Evolutionary conservation across 208 protist species (phyloP), one percentile per base, ranked within the genome.

Genomic region (Herpetomonas tarakana): DNA sequence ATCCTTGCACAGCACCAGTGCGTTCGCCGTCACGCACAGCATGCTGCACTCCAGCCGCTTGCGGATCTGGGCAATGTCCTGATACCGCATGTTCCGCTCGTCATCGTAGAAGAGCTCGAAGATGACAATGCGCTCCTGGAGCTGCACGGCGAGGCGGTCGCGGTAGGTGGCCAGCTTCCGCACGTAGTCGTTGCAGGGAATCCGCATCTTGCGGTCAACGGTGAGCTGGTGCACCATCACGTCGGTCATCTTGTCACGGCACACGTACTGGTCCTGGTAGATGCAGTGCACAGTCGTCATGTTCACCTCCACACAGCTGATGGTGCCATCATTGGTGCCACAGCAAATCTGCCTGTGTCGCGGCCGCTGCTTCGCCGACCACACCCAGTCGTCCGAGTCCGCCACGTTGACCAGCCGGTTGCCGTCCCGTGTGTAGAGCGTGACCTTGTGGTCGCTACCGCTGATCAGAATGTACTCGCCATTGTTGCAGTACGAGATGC

Each of bases 251-350:
- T 83, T 81, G 19, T 98, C 95, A 30, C 97, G 85, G 63, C 83
- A 97, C 11, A 98, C 94, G 76, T 98, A 99, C 57, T 96, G 86
- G 64, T 98, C 94, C 45, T 89, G 62, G 67, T 98, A 98, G 52
- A 98, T 86, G 65, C 92, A 85, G 61, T 98, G 96, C 18, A 98
- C 92, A 1, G 92, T 94, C 16, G 65, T 81, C 58, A 97, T 80
- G 28, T 68, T 45, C 30, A 98, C 77, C 58, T 98, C 83, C 61
- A 97, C 82, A 59, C 82, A 74, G 51, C 78, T 84, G 45, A 99
- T 76, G 27, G 60, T 78, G 27, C 97, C 96, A 61, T 96, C 85
- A 71, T 98, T 96, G 35, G 86, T 93, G 52, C 86, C 89, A 51
- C 93, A 81, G 49, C 86, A 91, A 56, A 97, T 71, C 58, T 88